Evolutionary conservation across 2,329 filamentous ascomycete species (phyloP), one percentile per base, ranked within the genome.

Genomic region (Hypoxylon sp.): DNA sequence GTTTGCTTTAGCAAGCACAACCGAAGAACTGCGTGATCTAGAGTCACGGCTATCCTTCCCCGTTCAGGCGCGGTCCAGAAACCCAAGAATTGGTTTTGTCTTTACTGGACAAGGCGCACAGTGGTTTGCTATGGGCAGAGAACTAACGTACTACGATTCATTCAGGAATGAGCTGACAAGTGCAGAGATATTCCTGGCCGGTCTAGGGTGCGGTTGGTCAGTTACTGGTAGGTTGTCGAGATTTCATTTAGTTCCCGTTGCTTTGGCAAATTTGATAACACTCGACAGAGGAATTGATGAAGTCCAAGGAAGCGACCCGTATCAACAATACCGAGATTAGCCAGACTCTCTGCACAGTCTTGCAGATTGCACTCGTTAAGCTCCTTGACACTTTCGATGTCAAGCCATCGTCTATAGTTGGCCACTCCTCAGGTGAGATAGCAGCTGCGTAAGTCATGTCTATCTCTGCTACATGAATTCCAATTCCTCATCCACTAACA

Each of bases 351-450:
- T 79, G 73, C 27, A 79, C 78, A 0, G 76, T 77, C 0, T 17
- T 82, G 0, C 79, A 81, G 54, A 55, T 82, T 1, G 78, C 66
- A 2, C 62, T 80, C 0, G 69, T 78, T 1, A 70, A 78, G 7
- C 60, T 77, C 0, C 62, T 75, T 15, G 42, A 58, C n/a, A 54
- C 55, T 2, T 75, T 70, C 43, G 64, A 66, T 2, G 56, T 78
- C 2, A 49, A 40, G 0, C 73, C 74, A 0, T 31, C 61, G 11
- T 57, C 60, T 5, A 71, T 75, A 0, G 66, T 73, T 0, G 75
- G 76, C 1, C 76, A 78, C 53, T 76, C 73, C 0, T 72, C 69
- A 20, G 75, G 75, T 11, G 76, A 78, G 58, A 75, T 77, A 41
- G 71, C 71, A 6, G 76, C 76, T 7, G 75, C 74, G 2, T 77